Evolutionary conservation across 2,329 filamentous ascomycete genomes (phyloP).

Genomic region (Phaeosphaeria sp.): DNA sequence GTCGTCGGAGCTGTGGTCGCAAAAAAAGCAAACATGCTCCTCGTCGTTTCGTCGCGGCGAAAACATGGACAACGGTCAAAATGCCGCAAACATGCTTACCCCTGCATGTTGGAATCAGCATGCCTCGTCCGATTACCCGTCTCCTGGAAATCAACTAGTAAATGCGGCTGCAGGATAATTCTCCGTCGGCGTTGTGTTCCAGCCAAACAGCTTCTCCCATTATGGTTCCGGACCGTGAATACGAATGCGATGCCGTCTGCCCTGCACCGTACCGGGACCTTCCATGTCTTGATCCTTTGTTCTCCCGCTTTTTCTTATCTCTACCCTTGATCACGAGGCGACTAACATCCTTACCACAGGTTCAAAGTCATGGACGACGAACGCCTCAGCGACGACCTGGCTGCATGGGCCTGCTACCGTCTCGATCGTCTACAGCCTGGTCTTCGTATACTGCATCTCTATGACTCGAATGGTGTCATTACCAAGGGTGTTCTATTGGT

Average conservation of each 20-base stretch:
- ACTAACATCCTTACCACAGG: slow-evolving; percentile 44
- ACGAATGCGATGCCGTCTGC: neutral
- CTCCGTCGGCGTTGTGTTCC: neutral
- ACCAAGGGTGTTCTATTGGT: slow-evolving; percentile 76
- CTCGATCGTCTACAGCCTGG: slow-evolving; percentile 81
- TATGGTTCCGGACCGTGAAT: neutral
- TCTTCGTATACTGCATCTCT: slow-evolving; percentile 77
- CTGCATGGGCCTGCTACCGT: slow-evolving; percentile 88
- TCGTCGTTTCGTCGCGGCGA: neutral
- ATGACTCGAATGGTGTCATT: slow-evolving; percentile 70
- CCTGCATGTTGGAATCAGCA: neutral
- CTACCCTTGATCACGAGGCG: neutral
- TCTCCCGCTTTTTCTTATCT: neutral
- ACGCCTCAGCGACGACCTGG: slow-evolving; percentile 74
- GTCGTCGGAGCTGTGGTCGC: neutral
- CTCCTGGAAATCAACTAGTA: neutral
- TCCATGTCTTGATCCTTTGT: neutral
- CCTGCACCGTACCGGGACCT: neutral
- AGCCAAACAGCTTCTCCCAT: neutral
- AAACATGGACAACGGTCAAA: neutral
- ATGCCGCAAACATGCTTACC: neutral
- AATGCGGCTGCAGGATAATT: neutral
- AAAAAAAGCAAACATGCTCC: neutral
- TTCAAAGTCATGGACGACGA: slow-evolving; percentile 91
- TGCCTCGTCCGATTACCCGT: slow-evolving; percentile 1